Conservation (phyloP, 257 asterid genomes). For the Solanum sitiens region DNA sequence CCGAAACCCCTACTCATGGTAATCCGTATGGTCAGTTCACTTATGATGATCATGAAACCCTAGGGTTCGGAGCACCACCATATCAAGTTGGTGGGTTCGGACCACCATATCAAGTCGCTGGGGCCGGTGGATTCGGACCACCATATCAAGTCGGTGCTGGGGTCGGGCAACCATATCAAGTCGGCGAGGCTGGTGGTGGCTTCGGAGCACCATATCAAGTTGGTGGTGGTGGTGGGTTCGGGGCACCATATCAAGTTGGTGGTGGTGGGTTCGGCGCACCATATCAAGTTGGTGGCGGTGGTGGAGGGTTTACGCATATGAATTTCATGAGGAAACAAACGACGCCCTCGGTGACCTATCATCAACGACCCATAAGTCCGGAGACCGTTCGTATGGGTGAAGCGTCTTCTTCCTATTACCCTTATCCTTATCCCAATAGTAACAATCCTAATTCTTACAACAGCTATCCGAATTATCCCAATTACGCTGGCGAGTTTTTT, state of each 20-base stretch:
- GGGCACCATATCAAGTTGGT: not conserved
- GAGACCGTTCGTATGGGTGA: constrained; percentile 64
- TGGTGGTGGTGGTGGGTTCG: not conserved
- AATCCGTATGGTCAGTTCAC: constrained; percentile 15
- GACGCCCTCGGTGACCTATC: constrained; percentile 57
- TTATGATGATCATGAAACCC: not conserved
- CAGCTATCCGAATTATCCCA: constrained; percentile 14
- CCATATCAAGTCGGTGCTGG: not conserved
- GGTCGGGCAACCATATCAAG: not conserved
- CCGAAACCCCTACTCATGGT: not conserved
- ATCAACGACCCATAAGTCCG: constrained; percentile 65
- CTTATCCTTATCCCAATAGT: constrained; percentile 16
- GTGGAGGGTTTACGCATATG: constrained; percentile 39
- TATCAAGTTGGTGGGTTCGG: constrained; percentile 1
- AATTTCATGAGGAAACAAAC: constrained; percentile 67
- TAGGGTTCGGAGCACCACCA: not conserved
- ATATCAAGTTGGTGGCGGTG: not conserved
- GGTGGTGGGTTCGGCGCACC: not conserved
- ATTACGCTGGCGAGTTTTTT: constrained; percentile 37
- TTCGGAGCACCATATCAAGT: not conserved
- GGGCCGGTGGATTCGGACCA: not conserved
- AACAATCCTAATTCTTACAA: constrained; percentile 6
- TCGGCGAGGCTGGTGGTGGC: not conserved
- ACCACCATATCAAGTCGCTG: not conserved
- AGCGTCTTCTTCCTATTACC: constrained; percentile 41